Conservation (phyloP, 2,329 filamentous ascomycete genomes). For the Zymoseptoria pseudotritici region DNA sequence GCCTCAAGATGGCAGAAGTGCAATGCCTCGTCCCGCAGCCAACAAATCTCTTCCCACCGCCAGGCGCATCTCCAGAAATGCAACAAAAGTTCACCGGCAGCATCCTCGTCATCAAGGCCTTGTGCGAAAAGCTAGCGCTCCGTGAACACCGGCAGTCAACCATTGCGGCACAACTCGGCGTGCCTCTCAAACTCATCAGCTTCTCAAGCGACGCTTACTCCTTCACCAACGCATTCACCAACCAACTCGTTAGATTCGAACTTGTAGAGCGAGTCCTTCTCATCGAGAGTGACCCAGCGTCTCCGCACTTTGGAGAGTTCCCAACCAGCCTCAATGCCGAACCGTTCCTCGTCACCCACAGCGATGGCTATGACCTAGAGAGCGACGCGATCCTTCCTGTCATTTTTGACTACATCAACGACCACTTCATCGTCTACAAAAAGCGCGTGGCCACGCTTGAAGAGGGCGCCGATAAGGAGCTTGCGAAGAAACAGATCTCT, state of each 20-base stretch:
- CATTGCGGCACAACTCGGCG: background rate
- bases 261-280: background rate
- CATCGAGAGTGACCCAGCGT: background rate
- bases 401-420: background rate
- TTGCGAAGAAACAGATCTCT: background rate
- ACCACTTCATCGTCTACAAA: background rate
- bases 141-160: background rate
- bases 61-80: background rate
- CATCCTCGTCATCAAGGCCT: background rate
- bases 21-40: too few relatives aligned
- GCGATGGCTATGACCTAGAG: background rate
- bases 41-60: background rate
- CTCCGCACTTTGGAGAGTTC: background rate
- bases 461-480: background rate
- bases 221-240: too few relatives aligned
- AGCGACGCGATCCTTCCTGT: background rate
- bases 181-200: background rate
- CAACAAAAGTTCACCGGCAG: background rate
- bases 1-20: too few relatives aligned
- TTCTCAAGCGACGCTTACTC: too few relatives aligned
- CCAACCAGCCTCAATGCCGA: background rate
- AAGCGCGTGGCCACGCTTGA: background rate
- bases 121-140: background rate
- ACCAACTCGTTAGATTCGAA: too few relatives aligned
- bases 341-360: background rate